Conservation (phyloP, 257 asterid genomes). For the Salvia splendens region DNA sequence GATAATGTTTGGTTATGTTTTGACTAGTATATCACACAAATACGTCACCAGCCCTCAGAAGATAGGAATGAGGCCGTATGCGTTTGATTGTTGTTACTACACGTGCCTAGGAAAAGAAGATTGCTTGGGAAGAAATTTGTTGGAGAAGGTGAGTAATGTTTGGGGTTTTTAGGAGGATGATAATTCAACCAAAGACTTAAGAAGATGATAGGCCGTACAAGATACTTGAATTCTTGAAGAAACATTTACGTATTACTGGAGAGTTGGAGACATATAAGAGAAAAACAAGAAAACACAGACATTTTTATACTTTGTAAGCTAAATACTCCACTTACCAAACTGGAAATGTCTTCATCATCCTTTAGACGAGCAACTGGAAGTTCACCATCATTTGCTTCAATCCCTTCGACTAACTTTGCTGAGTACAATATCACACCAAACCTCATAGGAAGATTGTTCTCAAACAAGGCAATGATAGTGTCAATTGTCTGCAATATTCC, state of each 20-base stretch:
- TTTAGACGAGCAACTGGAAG: slow-evolving; percentile 50
- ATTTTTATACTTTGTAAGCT: slow-evolving; percentile 8
- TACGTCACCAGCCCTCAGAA: background rate
- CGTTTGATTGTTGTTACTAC: background rate
- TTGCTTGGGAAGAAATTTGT: background rate
- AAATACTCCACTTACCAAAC: slow-evolving; percentile 59
- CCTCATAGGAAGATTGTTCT: slow-evolving; percentile 87
- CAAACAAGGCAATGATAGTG: slow-evolving; percentile 69
- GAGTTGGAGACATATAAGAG: background rate
- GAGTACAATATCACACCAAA: slow-evolving; percentile 95
- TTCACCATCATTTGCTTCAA: slow-evolving; percentile 74
- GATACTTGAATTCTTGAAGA: slow-evolving; percentile 22
- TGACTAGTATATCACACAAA: slow-evolving; percentile 3
- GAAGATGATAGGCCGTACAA: too few species aligned
- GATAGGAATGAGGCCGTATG: background rate
- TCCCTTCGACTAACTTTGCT: slow-evolving; percentile 54
- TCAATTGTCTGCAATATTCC: slow-evolving; percentile 68
- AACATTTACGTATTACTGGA: slow-evolving; percentile 5
- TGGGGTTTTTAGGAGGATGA: background rate
- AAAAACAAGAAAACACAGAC: background rate
- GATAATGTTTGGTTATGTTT: slow-evolving; percentile 13
- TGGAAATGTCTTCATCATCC: slow-evolving; percentile 73
- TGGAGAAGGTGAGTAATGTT: background rate
- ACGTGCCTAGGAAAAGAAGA: background rate
- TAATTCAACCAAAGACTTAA: background rate